Conservation (phyloP, 1,284 basidiomycete species). For the Ustilago crameri region DNA sequence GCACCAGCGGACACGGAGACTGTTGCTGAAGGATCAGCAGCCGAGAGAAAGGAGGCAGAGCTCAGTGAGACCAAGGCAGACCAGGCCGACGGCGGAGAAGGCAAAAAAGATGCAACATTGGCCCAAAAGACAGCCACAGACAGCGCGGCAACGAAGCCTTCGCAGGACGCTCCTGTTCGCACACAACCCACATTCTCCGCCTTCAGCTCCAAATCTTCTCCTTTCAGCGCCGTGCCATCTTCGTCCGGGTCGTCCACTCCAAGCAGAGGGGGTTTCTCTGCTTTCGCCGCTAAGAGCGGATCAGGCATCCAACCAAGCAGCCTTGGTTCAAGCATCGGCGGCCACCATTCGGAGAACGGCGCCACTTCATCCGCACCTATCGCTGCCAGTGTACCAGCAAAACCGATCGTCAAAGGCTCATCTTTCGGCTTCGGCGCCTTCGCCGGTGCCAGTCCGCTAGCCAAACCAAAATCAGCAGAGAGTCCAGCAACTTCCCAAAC, state of each 20-base stretch:
- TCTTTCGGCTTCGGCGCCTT: conserved; percentile 60
- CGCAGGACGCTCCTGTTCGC: conserved; percentile 26
- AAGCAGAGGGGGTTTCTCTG: conserved; percentile 18
- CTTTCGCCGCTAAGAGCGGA: conserved; percentile 27
- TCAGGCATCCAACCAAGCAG: conserved; percentile 46
- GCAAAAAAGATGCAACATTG: neutral
- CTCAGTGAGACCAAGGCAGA: neutral
- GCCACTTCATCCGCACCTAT: conserved; percentile 15
- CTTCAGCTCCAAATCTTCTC: conserved; percentile 53
- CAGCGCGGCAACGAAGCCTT: conserved; percentile 5
- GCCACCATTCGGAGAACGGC: conserved; percentile 25
- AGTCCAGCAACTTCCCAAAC: conserved; percentile 15
- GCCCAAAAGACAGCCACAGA: conserved; percentile 3
- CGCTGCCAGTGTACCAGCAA: conserved; percentile 6
- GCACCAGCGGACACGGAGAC: conserved; percentile 1
- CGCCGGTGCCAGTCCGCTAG: conserved; percentile 44
- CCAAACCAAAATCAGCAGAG: conserved; percentile 25
- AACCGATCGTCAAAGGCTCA: conserved; percentile 32
- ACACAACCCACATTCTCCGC: conserved; percentile 51
- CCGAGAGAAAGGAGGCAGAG: neutral
- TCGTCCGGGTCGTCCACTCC: conserved; percentile 34
- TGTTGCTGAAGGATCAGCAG: neutral
- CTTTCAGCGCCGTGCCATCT: conserved; percentile 44
- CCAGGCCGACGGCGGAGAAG: neutral
- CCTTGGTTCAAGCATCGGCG: conserved; percentile 43